Evolutionary conservation across 2,329 filamentous ascomycete genomes (phyloP).

Genomic region (Aspergillus cejpii): DNA sequence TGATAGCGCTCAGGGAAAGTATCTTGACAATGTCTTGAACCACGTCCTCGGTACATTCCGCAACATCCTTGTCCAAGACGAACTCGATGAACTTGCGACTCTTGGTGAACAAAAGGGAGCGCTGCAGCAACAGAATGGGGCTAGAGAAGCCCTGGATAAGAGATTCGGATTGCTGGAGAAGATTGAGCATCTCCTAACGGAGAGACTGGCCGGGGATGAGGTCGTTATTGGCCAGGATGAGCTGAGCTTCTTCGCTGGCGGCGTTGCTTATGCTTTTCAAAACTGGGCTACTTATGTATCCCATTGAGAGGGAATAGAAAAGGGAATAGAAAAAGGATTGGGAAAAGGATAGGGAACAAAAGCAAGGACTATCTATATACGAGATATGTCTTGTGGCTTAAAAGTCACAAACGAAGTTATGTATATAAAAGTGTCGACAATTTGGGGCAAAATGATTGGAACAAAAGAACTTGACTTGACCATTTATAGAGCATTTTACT

Average conservation of each 20-base stretch:
- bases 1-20: conserved; percentile 27
- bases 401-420: background rate
- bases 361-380: no score
- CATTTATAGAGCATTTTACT: no score
- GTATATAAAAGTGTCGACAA: background rate
- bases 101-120: conserved; percentile 22
- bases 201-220: conserved; percentile 27
- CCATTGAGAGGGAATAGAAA: background rate
- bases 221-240: conserved; percentile 33
- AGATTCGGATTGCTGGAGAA: conserved; percentile 28
- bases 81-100: conserved; percentile 30
- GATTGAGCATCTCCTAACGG: conserved; percentile 32
- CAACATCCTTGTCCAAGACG: conserved; percentile 34
- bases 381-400: background rate
- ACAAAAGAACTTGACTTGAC: no score
- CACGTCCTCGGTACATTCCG: conserved; percentile 39
- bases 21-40: conserved; percentile 32
- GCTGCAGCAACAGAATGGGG: conserved; percentile 8
- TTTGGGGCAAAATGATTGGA: no score
- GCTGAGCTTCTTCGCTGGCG: conserved; percentile 37
- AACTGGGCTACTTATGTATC: conserved; percentile 9
- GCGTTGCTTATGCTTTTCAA: conserved; percentile 30
- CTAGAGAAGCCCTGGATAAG: conserved; percentile 11
- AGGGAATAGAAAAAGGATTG: no score
- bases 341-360: no score